Evolutionary conservation across 2,329 filamentous ascomycete species (phyloP).

Genomic region (Talaromyces sp.): DNA sequence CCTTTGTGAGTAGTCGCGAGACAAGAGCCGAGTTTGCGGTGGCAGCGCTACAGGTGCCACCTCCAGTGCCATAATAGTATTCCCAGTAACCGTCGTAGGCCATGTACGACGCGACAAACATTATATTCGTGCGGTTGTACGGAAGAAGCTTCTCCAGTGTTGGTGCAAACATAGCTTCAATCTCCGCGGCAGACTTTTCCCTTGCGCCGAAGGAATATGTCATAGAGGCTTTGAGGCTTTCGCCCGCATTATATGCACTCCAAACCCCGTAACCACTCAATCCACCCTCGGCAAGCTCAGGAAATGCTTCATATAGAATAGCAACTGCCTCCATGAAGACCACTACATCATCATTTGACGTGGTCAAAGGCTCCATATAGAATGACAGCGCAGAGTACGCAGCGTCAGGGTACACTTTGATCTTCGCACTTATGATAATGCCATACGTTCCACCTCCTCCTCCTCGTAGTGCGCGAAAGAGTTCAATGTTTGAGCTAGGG

Average conservation of each 20-base stretch:
- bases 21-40: background rate
- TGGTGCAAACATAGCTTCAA: background rate
- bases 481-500: slow-evolving; percentile 25
- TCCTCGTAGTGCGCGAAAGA: slow-evolving; percentile 49
- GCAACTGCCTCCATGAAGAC: slow-evolving; percentile 57
- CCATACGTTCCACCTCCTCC: slow-evolving; percentile 51
- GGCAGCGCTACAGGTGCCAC: background rate
- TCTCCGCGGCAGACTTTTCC: background rate
- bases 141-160: background rate
- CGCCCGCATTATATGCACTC: background rate
- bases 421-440: slow-evolving; percentile 40
- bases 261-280: background rate
- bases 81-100: background rate
- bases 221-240: background rate
- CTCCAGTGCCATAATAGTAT: background rate
- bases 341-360: slow-evolving; percentile 51
- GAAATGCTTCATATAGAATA: slow-evolving; percentile 41
- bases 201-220: background rate
- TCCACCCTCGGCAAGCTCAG: slow-evolving; percentile 42
- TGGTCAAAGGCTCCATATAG: slow-evolving; percentile 7
- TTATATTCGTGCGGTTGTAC: background rate
- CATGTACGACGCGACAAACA: background rate
- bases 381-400: slow-evolving; percentile 21
- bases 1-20: background rate
- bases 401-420: slow-evolving; percentile 53